Conservation (phyloP, 345 rosid genomes). For the Luvunga scandens region DNA sequence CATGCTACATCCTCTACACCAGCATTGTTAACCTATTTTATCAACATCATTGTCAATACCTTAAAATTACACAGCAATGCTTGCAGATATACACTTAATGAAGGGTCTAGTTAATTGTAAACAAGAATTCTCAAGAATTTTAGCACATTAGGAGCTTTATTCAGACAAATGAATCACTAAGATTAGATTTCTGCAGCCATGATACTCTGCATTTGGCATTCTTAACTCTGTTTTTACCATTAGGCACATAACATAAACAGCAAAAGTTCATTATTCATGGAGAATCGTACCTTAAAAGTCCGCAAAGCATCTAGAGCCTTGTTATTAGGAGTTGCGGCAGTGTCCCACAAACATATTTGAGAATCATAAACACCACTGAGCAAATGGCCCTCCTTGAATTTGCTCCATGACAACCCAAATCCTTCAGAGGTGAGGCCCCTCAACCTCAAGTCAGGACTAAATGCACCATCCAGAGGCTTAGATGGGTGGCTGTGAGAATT, state of each 20-base stretch:
- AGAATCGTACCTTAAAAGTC: constrained; percentile 58
- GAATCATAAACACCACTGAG: constrained; percentile 98
- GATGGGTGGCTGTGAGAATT: constrained; percentile 87
- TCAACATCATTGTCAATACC: neutral
- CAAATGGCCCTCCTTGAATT: constrained; percentile 88
- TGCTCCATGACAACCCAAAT: constrained; percentile 93
- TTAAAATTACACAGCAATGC: neutral
- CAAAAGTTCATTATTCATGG: neutral
- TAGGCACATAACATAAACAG: no score
- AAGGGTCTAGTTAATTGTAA: neutral
- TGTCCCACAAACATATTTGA: constrained; percentile 97
- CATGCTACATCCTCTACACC: constrained; percentile 99
- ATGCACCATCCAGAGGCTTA: constrained; percentile 85
- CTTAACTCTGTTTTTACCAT: neutral
- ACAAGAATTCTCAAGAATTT: neutral
- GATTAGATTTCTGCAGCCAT: neutral
- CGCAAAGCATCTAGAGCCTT: constrained; percentile 79
- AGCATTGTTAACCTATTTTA: constrained; percentile 81
- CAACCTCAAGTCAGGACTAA: constrained; percentile 81
- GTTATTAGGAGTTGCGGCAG: constrained; percentile 70
- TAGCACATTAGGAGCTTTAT: neutral
- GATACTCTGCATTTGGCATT: neutral
- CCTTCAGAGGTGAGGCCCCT: constrained; percentile 96
- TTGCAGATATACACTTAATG: neutral
- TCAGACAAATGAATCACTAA: neutral